phyloP scores from a whole-genome alignment of 306 rosid genomes.

The Datisca glomerata region DNA sequence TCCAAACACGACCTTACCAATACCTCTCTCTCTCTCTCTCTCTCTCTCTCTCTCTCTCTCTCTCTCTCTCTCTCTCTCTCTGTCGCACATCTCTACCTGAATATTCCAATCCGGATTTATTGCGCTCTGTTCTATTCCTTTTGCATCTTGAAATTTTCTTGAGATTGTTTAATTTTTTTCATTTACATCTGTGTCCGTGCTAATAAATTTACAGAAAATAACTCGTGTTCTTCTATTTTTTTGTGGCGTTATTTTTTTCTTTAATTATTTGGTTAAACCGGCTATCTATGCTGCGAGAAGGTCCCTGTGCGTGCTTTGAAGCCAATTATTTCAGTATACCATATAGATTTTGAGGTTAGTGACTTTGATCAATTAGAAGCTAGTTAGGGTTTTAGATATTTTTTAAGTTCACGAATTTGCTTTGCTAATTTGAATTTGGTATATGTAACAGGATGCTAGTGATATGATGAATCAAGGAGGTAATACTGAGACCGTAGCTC shows the following conservation, averaged over 20 bases:
- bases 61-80: conserved; percentile 1
- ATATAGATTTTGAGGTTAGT: not conserved
- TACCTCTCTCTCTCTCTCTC: not conserved
- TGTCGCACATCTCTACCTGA: not conserved
- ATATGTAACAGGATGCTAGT: conserved; percentile 29
- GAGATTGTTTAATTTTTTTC: conserved; percentile 1
- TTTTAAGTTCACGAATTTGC: not conserved
- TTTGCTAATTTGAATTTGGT: conserved; percentile 3
- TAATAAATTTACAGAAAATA: not conserved
- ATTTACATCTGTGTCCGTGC: not conserved
- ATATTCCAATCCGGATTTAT: not conserved
- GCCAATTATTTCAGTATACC: too few species aligned
- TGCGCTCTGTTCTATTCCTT: not conserved
- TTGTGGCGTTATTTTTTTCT: not conserved
- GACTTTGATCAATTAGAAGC: conserved; percentile 8
- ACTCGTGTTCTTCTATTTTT: not conserved
- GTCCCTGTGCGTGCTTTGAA: too few species aligned
- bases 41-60: not conserved
- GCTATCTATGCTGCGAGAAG: not conserved
- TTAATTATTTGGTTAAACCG: not conserved
- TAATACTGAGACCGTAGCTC: conserved; percentile 56
- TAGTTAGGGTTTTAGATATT: conserved; percentile 53
- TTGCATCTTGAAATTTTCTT: conserved; percentile 5
- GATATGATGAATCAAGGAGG: conserved; percentile 69
- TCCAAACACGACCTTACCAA: conserved; percentile 1